Conservation (phyloP, 768 basidiomycete species). For the Serendipita sp. region DNA sequence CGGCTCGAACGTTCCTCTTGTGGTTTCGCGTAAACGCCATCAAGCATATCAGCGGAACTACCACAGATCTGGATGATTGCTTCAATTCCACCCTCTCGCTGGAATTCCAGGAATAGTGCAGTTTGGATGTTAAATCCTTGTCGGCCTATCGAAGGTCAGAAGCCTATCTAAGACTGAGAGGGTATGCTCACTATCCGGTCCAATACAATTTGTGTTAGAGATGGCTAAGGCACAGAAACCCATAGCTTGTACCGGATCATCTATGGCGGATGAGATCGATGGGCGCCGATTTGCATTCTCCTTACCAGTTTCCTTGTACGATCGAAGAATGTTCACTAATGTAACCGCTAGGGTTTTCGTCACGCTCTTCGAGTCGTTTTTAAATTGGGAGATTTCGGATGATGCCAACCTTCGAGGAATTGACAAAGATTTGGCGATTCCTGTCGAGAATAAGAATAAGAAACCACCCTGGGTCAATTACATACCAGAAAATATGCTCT, state of each 20-base stretch:
- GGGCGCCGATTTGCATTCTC: too few relatives aligned
- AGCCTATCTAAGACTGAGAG: background rate
- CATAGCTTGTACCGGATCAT: background rate
- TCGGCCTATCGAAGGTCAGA: background rate
- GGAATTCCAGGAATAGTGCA: constrained; percentile 60
- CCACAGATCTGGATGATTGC: constrained; percentile 43
- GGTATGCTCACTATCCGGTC: background rate
- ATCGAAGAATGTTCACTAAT: background rate
- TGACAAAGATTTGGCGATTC: background rate
- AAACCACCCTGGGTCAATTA: background rate
- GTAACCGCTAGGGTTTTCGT: background rate
- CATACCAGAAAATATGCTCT: background rate
- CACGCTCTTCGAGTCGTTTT: background rate
- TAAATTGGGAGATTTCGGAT: background rate
- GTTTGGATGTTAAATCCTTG: constrained; percentile 51
- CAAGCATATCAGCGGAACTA: constrained; percentile 40
- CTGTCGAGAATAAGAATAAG: background rate
- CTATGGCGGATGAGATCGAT: background rate
- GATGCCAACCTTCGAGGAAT: background rate
- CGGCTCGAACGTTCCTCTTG: constrained; percentile 41
- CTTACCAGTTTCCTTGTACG: background rate
- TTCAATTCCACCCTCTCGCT: constrained; percentile 53
- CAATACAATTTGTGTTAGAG: constrained; percentile 2
- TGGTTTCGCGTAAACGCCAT: constrained; percentile 30
- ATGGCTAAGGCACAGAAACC: constrained; percentile 3